Conservation (phyloP, 2,329 filamentous ascomycete species). For the Epichloe elymi region DNA sequence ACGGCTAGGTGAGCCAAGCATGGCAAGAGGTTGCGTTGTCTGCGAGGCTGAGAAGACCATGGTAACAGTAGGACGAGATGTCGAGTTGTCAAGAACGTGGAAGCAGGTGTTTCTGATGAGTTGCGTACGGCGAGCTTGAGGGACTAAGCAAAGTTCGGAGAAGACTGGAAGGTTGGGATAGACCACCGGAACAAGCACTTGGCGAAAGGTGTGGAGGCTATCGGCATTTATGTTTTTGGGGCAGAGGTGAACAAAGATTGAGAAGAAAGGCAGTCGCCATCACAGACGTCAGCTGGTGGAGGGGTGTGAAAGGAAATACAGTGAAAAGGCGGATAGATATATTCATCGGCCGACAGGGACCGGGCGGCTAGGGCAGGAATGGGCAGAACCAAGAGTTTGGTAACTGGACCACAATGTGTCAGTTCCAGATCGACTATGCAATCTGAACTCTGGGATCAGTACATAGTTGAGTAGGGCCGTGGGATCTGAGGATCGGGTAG, state of each 20-base stretch:
- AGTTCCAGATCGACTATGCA: conserved; percentile 6
- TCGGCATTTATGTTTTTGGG: conserved; percentile 22
- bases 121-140: background rate
- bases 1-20: background rate
- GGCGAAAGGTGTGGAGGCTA: conserved; percentile 13
- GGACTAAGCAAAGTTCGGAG: background rate
- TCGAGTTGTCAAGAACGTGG: no score
- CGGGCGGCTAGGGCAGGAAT: conserved; percentile 8
- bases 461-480: background rate
- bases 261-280: background rate
- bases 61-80: background rate
- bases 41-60: background rate
- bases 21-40: background rate
- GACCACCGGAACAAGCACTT: background rate
- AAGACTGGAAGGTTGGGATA: background rate
- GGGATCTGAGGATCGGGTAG: conserved; percentile 15
- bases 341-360: conserved; percentile 4
- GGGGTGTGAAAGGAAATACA: conserved; percentile 1
- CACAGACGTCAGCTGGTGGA: background rate
- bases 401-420: conserved; percentile 6
- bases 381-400: conserved; percentile 10
- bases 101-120: background rate
- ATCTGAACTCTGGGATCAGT: conserved; percentile 7
- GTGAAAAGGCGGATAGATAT: background rate
- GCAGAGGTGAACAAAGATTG: background rate